Percentiles rank a stretch among this genome's conserved stretches.
Evolutionary conservation across 2,329 filamentous ascomycete species (phyloP).

Genomic region (Aspergillus fumigatiaffinis): DNA sequence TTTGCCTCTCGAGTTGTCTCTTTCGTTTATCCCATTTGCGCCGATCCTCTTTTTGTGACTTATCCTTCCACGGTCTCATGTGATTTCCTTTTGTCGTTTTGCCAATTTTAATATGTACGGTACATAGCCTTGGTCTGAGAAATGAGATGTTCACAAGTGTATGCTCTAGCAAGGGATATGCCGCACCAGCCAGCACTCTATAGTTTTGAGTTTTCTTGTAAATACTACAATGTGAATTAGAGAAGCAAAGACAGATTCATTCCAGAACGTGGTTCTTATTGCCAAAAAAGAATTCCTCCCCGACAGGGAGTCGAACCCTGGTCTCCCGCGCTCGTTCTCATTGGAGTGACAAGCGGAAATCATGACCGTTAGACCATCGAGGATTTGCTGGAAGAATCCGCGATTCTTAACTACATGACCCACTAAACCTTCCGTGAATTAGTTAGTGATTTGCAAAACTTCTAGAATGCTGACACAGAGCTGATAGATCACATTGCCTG

Average conservation of each 20-base stretch:
- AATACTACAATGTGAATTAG: not conserved
- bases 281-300: not conserved
- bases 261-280: no score
- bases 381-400: not conserved
- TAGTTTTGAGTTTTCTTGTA: not conserved
- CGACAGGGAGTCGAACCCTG: not conserved
- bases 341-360: constrained; percentile 2
- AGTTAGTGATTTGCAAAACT: not conserved
- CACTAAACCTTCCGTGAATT: not conserved
- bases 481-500: not conserved
- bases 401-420: not conserved
- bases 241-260: not conserved
- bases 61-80: constrained; percentile 3
- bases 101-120: constrained; percentile 8
- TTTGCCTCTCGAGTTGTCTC: constrained; percentile 6
- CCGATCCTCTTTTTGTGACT: not conserved
- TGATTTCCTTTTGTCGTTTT: constrained; percentile 1
- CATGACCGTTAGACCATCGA: constrained; percentile 1
- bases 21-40: constrained; percentile 5
- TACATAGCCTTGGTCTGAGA: constrained; percentile 7
- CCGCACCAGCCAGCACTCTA: not conserved
- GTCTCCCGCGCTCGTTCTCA: not conserved
- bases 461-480: not conserved
- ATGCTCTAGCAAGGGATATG: not conserved
- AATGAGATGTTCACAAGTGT: not conserved